phyloP scores from a whole-genome alignment of 106 monocot species.

The Dendrobium nobile region DNA sequence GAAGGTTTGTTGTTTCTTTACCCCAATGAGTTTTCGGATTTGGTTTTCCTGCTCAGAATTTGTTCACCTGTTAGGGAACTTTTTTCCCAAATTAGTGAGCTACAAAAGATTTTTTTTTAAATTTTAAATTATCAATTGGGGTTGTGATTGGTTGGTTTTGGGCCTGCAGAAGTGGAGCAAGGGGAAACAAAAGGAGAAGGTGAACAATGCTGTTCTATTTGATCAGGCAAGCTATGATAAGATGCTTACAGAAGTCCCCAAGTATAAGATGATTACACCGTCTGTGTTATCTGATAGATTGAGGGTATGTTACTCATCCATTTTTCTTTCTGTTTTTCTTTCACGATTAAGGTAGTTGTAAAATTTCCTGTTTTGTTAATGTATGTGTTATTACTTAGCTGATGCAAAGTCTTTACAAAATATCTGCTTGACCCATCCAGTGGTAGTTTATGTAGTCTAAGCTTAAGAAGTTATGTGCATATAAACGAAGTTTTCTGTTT shows the following conservation, averaged over 20 bases:
- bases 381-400: not conserved
- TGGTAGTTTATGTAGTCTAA: not conserved
- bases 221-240: constrained; percentile 28
- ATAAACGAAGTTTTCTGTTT: not conserved
- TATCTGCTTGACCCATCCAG: not conserved
- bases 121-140: not conserved
- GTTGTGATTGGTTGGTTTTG: constrained; percentile 3
- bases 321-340: not conserved
- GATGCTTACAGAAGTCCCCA: constrained; percentile 26
- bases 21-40: not conserved
- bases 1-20: constrained; percentile 11
- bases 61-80: not conserved
- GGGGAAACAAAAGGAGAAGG: constrained; percentile 34
- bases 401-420: not conserved
- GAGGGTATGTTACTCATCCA: constrained; percentile 8
- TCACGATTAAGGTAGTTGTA: not conserved
- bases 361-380: not conserved
- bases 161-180: constrained; percentile 24
- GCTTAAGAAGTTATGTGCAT: not conserved
- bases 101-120: not conserved
- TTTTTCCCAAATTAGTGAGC: not conserved
- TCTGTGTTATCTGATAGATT: constrained; percentile 26
- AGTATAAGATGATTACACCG: constrained; percentile 30
- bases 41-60: not conserved
- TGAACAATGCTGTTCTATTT: constrained; percentile 22